Evolutionary conservation across 192 early-diverging fungal species (phyloP).

Genomic region (Coemansia sp.): DNA sequence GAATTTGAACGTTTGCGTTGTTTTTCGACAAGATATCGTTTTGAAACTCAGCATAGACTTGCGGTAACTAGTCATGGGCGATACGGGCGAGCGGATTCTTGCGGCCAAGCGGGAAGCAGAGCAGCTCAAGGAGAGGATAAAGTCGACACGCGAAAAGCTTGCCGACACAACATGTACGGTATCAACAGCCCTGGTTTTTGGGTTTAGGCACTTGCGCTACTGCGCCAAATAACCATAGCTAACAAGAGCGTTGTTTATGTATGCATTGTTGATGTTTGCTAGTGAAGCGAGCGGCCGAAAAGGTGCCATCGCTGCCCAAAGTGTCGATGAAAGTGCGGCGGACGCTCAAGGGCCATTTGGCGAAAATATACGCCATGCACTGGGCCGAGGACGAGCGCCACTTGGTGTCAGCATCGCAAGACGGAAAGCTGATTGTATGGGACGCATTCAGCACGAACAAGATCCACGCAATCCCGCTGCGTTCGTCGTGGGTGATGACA

Average conservation of each 20-base stretch:
- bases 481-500: slow-evolving; percentile 99
- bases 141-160: slow-evolving; percentile 88
- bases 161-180: slow-evolving; percentile 93
- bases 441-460: slow-evolving; percentile 99
- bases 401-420: slow-evolving; percentile 97
- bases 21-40: too few relatives aligned
- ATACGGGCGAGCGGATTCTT: slow-evolving; percentile 88
- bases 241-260: background rate
- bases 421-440: slow-evolving; percentile 99
- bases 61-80: slow-evolving; percentile 42
- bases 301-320: slow-evolving; percentile 83
- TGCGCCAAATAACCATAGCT: background rate
- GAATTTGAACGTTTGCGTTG: too few relatives aligned
- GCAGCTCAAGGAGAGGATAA: slow-evolving; percentile 92
- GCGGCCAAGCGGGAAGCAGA: slow-evolving; percentile 93
- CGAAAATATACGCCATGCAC: slow-evolving; percentile 99
- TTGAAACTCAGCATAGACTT: background rate
- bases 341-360: slow-evolving; percentile 96
- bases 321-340: slow-evolving; percentile 94
- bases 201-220: background rate
- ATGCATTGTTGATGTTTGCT: slow-evolving; percentile 9
- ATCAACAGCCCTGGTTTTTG: background rate
- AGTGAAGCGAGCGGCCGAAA: slow-evolving; percentile 86
- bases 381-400: slow-evolving; percentile 98
- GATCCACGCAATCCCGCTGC: slow-evolving; percentile 96